Conservation (phyloP, 2,329 filamentous ascomycete genomes). For the Aaosphaeria arxii region DNA sequence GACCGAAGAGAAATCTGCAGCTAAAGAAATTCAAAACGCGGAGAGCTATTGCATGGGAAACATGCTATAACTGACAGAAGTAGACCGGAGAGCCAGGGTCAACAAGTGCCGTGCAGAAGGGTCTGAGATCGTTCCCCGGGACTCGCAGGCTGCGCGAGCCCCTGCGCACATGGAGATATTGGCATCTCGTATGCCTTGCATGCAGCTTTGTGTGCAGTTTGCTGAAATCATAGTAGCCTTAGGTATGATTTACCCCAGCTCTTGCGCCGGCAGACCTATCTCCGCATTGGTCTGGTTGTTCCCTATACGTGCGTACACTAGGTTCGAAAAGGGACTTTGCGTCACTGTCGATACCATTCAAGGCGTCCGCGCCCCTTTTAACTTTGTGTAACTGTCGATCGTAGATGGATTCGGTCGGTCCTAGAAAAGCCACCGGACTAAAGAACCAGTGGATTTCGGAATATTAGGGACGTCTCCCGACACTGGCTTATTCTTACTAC, state of each 20-base stretch:
- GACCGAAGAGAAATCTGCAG: slow-evolving; percentile 11
- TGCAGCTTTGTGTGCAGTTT: slow-evolving; percentile 11
- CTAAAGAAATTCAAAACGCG: slow-evolving; percentile 13
- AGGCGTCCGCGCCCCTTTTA: slow-evolving; percentile 1
- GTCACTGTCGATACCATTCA: slow-evolving; percentile 1
- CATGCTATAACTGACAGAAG: slow-evolving; percentile 9
- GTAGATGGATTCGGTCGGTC: background rate
- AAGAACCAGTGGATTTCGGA: background rate
- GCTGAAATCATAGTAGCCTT: slow-evolving; percentile 9
- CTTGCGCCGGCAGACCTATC: slow-evolving; percentile 8
- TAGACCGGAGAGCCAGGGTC: slow-evolving; percentile 10
- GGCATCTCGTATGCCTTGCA: slow-evolving; percentile 23
- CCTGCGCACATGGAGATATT: slow-evolving; percentile 10
- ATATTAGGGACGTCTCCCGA: background rate
- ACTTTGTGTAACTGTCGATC: slow-evolving; percentile 6
- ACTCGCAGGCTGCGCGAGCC: slow-evolving; percentile 10
- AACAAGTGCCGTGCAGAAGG: slow-evolving; percentile 9
- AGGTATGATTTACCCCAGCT: background rate
- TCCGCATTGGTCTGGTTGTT: slow-evolving; percentile 13
- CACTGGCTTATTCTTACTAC: background rate
- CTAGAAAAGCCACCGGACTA: background rate
- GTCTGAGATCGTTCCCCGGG: slow-evolving; percentile 12
- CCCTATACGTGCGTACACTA: slow-evolving; percentile 9
- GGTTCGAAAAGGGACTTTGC: slow-evolving; percentile 4
- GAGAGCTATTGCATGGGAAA: slow-evolving; percentile 14